Percentiles rank a stretch among this genome's conserved stretches.
Conservation (phyloP, 2,329 filamentous ascomycete genomes). For the Aspergillus viridinutans region DNA sequence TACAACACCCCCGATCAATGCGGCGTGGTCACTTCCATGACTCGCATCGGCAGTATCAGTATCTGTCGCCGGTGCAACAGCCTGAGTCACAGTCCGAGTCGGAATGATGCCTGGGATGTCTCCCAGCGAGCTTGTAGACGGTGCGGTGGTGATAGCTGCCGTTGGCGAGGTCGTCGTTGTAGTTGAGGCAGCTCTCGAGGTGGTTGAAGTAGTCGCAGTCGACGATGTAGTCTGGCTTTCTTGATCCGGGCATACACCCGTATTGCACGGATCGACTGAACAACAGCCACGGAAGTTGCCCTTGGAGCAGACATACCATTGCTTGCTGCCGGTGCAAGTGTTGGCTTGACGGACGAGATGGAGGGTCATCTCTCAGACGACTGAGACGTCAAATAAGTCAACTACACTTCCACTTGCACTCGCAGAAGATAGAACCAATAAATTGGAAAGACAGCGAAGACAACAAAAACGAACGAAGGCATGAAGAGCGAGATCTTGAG, state of each 20-base stretch:
- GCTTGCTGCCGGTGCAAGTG: conserved; percentile 15
- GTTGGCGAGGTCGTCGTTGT: background rate
- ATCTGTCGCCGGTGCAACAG: background rate
- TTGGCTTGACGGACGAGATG: conserved; percentile 7
- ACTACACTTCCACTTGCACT: background rate
- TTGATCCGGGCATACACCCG: conserved; percentile 26
- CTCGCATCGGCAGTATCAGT: background rate
- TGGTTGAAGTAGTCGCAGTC: background rate
- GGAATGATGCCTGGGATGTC: background rate
- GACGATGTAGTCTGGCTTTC: conserved; percentile 2
- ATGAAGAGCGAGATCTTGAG: background rate
- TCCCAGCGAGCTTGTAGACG: background rate
- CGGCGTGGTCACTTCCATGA: background rate
- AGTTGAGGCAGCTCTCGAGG: background rate
- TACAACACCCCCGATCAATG: conserved; percentile 22
- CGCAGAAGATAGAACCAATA: background rate
- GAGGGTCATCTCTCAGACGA: conserved; percentile 3
- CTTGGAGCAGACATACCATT: conserved; percentile 25
- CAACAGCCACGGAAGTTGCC: conserved; percentile 30
- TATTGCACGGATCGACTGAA: conserved; percentile 27
- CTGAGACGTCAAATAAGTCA: background rate
- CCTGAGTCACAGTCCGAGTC: background rate
- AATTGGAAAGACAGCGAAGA: background rate
- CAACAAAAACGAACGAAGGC: background rate
- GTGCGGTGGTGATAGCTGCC: background rate